phyloP scores from a whole-genome alignment of 2,329 filamentous ascomycete genomes.

The Colletotrichum lindemuthianum region DNA sequence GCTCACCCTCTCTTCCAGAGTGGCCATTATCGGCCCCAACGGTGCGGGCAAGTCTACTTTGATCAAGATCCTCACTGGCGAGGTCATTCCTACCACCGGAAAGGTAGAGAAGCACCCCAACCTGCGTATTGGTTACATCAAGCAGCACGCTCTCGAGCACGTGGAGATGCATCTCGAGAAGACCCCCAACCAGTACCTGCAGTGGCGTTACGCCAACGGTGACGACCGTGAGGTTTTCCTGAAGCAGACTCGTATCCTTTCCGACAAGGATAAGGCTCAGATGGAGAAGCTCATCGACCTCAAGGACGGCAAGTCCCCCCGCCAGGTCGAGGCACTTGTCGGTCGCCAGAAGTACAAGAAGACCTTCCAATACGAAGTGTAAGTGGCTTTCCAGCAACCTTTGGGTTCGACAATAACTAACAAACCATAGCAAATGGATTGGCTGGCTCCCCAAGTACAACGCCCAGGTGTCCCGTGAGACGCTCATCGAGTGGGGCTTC shows the following conservation, averaged over 20 bases:
- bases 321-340: conserved; percentile 87
- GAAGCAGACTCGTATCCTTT: conserved; percentile 95
- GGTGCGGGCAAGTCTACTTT: conserved; percentile 98
- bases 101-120: conserved; percentile 99
- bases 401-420: conserved; percentile 28
- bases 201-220: conserved; percentile 97
- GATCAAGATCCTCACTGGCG: conserved; percentile 96
- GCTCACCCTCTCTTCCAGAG: conserved; percentile 87
- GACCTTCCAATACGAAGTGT: conserved; percentile 97
- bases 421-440: conserved; percentile 82
- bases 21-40: conserved; percentile 96
- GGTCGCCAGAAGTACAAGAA: conserved; percentile 99
- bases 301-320: conserved; percentile 79
- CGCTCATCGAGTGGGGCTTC: conserved; percentile 85
- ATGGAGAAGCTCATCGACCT: conserved; percentile 92
- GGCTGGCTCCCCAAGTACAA: conserved; percentile 92
- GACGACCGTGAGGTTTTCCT: conserved; percentile 96
- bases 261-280: conserved; percentile 84
- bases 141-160: conserved; percentile 98
- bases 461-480: conserved; percentile 92
- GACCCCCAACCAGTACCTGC: conserved; percentile 97
- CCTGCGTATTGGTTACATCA: conserved; percentile 98
- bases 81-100: conserved; percentile 83
- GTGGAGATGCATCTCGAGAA: conserved; percentile 99
- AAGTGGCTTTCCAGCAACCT: conserved; percentile 48